Evolutionary conservation across 1,284 basidiomycete genomes (phyloP), one percentile per base, ranked within the genome.

Genomic region (Chondrostereum purpureum): DNA sequence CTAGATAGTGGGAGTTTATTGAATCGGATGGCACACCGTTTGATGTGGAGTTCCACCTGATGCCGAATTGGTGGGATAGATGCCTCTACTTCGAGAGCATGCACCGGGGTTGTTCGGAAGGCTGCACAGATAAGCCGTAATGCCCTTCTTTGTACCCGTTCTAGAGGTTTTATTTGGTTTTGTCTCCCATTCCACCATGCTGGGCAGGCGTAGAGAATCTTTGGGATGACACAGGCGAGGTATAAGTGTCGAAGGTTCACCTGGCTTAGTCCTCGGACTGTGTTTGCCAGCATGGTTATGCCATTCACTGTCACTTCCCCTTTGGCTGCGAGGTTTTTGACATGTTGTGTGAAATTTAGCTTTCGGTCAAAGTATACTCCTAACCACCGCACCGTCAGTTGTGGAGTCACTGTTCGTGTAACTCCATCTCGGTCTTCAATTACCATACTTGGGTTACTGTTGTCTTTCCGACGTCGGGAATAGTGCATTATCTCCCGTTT

Each of bases 261-360:
- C 3, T 61, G 60, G 5, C 49, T 49, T 1, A 70, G 55, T 1
- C 68, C 65, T 1, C 57, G 51, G 0, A 60, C 47, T 1, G 65
- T 66, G 55, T 69, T 69, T 2, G 63, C 61, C 0, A 69, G 60
- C 57, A 66, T 62, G 0, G 51, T 50, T 0, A 68, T 43, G 0
- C 56, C 55, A 5, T 38, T 43, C 2, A 64, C 53, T 0, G 61
- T 56, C 24, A 45, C 53, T 8, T 39, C 21, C 1, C 55, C 63
- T 16, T 55, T 51, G 3, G 45, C 50, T 0, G 55, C 50, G 22
- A 60, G 52, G n/a, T 47, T 45, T 24, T 53, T 38, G 11, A 62
- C 48, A 33, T 65, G 64, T 3, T 52, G 45, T 16, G 50, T 46
- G 47, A 64, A 66, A 0, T 12, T 17, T 2, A 67, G 60, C 13